Conservation (phyloP, 208 protist genomes). For the Wallacemonas sp. region DNA sequence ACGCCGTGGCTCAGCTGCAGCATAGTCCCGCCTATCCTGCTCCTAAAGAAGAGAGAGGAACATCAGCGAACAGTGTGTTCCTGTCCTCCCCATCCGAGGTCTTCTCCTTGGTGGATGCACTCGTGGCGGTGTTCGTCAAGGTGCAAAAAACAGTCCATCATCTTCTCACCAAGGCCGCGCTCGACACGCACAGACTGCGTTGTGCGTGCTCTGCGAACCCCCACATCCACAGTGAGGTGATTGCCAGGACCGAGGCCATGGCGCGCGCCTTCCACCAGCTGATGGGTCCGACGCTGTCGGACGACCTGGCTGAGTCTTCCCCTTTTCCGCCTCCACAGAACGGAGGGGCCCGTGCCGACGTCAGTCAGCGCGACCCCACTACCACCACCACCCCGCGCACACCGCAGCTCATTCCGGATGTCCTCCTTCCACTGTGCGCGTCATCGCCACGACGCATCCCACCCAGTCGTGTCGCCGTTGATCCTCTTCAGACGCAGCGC, state of each 20-base stretch:
- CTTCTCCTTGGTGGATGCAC: constrained; percentile 32
- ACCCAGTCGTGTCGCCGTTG: not conserved
- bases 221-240: not conserved
- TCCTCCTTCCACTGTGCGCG: constrained; percentile 5
- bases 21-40: too few relatives aligned
- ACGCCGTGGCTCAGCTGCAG: not conserved
- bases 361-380: too few relatives aligned
- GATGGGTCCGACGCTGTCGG: not conserved
- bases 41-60: too few relatives aligned
- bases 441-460: not conserved
- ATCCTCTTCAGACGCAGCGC: not conserved
- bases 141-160: constrained; percentile 56
- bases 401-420: not conserved
- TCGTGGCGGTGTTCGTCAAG: constrained; percentile 62
- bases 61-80: not conserved
- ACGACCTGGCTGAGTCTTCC: not conserved
- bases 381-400: not conserved
- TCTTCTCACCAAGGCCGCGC: constrained; percentile 39
- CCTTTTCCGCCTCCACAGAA: too few relatives aligned
- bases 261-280: constrained; percentile 4
- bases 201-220: not conserved
- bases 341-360: too few relatives aligned
- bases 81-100: not conserved
- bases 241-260: constrained; percentile 11
- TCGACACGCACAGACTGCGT: constrained; percentile 35